Percentiles rank a stretch among this genome's conserved stretches.
phyloP scores from a whole-genome alignment of 2,329 filamentous ascomycete species.

The Epichloe hybrida region DNA sequence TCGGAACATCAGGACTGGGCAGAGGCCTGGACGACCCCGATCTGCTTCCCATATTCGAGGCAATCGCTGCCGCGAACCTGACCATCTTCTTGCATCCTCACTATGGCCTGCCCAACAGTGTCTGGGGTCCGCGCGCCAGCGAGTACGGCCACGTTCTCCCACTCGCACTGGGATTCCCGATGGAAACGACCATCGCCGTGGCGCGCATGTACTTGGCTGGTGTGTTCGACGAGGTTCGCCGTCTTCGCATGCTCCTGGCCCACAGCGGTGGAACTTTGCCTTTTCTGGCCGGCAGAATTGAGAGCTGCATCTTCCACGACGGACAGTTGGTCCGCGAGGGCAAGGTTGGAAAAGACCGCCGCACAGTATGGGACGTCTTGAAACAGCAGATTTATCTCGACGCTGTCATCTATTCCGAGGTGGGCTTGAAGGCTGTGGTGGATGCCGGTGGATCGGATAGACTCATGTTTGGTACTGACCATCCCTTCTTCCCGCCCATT shows the following conservation, averaged over 20 bases:
- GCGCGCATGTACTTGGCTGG: constrained; percentile 77
- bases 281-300: constrained; percentile 76
- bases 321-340: constrained; percentile 56
- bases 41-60: constrained; percentile 58
- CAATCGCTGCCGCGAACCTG: constrained; percentile 49
- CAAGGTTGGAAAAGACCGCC: constrained; percentile 32
- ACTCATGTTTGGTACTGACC: constrained; percentile 70
- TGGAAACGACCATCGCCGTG: constrained; percentile 87
- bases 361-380: constrained; percentile 43
- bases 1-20: constrained; percentile 73
- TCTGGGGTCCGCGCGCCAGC: constrained; percentile 59
- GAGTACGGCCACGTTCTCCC: constrained; percentile 83
- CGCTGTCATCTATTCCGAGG: constrained; percentile 69
- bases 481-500: constrained; percentile 74
- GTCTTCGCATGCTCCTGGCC: constrained; percentile 62
- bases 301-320: constrained; percentile 78
- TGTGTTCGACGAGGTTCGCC: constrained; percentile 63
- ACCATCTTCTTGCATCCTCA: constrained; percentile 82
- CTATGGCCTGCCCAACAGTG: constrained; percentile 69
- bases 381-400: constrained; percentile 73
- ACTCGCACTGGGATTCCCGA: constrained; percentile 72
- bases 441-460: constrained; percentile 54
- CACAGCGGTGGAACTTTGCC: constrained; percentile 83
- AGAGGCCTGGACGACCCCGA: constrained; percentile 64
- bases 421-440: constrained; percentile 58